Evolutionary conservation across 2,329 filamentous ascomycete species (phyloP).

Genomic region (Anthostomella pinea): DNA sequence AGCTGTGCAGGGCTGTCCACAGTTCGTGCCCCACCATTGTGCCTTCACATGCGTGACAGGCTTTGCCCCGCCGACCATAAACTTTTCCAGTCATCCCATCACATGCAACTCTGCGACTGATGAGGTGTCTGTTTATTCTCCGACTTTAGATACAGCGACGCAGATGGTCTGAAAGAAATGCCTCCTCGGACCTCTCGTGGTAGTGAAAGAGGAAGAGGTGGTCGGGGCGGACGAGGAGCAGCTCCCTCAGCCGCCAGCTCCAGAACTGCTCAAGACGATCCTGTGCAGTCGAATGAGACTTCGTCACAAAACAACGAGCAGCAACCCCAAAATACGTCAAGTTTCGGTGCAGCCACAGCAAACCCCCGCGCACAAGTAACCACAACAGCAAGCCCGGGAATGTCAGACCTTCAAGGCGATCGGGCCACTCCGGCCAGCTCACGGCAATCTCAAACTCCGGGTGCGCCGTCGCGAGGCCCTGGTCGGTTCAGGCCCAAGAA

Average conservation of each 20-base stretch:
- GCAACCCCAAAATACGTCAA: constrained; percentile 9
- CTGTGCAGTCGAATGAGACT: constrained; percentile 8
- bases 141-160: background rate
- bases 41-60: too few relatives aligned
- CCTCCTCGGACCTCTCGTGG: constrained; percentile 21
- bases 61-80: too few relatives aligned
- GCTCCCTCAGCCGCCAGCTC: constrained; percentile 9
- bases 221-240: constrained; percentile 18
- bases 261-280: constrained; percentile 11
- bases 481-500: constrained; percentile 48
- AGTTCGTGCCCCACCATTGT: too few relatives aligned
- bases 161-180: constrained; percentile 22
- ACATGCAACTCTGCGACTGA: too few relatives aligned
- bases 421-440: constrained; percentile 11
- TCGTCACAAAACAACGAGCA: constrained; percentile 8
- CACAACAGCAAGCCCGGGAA: constrained; percentile 5
- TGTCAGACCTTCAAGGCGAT: constrained; percentile 6
- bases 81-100: too few relatives aligned
- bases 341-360: constrained; percentile 1
- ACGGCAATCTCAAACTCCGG: constrained; percentile 31
- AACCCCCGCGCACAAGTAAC: constrained; percentile 3
- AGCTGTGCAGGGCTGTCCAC: too few relatives aligned
- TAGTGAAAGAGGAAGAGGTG: constrained; percentile 17
- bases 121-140: background rate
- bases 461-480: constrained; percentile 34